Evolutionary conservation across 2,329 filamentous ascomycete species (phyloP).

Genomic region (Arthrinium puccinioides): DNA sequence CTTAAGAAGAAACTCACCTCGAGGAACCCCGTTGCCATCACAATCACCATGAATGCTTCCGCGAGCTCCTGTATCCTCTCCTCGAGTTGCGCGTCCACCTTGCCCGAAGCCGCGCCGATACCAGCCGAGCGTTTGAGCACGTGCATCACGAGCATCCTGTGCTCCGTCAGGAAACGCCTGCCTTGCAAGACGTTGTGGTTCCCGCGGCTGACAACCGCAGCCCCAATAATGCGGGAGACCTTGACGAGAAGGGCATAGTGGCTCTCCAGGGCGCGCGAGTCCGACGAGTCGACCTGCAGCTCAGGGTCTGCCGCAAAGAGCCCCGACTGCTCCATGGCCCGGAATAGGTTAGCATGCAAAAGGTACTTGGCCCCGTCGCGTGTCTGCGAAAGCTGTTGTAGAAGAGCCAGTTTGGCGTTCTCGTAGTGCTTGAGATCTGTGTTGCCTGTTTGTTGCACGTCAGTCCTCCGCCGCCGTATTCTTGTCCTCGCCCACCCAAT

Average conservation of each 20-base stretch:
- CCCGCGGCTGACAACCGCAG: conserved; percentile 74
- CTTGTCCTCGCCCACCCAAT: no score
- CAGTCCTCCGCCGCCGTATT: not conserved
- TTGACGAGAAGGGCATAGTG: conserved; percentile 81
- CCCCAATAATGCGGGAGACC: conserved; percentile 73
- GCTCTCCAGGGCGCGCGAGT: conserved; percentile 63
- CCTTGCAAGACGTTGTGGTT: conserved; percentile 77
- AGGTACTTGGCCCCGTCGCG: conserved; percentile 77
- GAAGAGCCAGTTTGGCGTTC: conserved; percentile 70
- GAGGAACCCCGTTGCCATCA: conserved; percentile 69
- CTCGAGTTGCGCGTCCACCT: conserved; percentile 35
- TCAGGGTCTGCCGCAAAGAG: conserved; percentile 89
- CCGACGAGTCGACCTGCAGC: conserved; percentile 70
- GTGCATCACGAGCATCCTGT: conserved; percentile 76
- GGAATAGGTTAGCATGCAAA: conserved; percentile 84
- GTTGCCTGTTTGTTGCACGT: conserved; percentile 21
- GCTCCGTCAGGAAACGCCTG: conserved; percentile 71
- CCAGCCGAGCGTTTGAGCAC: conserved; percentile 86
- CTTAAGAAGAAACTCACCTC: conserved; percentile 1
- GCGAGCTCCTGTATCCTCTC: conserved; percentile 68
- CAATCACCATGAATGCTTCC: conserved; percentile 76
- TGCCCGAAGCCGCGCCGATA: conserved; percentile 49
- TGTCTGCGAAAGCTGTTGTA: conserved; percentile 78
- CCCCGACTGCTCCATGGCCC: conserved; percentile 70
- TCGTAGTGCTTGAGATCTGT: conserved; percentile 42